phyloP scores from a whole-genome alignment of 345 rosid species.

The Alliaria petiolata region DNA sequence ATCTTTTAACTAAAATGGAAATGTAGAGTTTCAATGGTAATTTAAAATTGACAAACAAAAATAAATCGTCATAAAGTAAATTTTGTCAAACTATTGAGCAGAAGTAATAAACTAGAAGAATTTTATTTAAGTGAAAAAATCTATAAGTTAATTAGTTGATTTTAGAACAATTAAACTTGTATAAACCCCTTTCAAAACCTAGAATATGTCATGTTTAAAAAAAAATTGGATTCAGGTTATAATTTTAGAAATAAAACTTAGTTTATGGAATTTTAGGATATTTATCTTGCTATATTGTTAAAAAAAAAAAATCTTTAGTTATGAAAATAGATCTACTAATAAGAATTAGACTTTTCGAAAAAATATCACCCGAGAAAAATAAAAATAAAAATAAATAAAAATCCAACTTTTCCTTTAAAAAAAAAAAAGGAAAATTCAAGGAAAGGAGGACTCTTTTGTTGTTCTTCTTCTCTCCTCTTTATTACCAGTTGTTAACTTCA shows the following conservation, averaged over 20 bases:
- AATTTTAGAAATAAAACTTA: no score
- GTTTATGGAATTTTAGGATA: no score
- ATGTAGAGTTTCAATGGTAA: background rate
- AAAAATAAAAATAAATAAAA: background rate
- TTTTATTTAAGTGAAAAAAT: no score
- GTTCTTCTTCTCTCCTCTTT: slow-evolving; percentile 29
- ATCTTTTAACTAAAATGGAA: background rate
- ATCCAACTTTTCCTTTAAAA: background rate
- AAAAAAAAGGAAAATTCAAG: slow-evolving; percentile 18
- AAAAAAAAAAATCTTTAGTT: no score
- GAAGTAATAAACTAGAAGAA: background rate
- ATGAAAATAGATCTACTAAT: background rate
- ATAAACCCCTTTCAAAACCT: no score
- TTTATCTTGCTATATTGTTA: no score
- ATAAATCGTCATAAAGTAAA: no score
- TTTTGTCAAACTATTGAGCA: background rate
- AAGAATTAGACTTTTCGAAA: slow-evolving; percentile 4
- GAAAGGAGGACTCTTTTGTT: slow-evolving; percentile 12
- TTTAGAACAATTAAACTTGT: no score
- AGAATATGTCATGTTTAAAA: no score
- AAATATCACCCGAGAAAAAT: background rate
- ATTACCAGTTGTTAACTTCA: slow-evolving; percentile 32
- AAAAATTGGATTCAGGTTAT: no score
- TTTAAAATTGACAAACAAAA: background rate
- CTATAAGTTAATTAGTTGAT: no score